These are phyloP conservation scores for Fomitiporia mediterranea DNA, from an alignment of 1,284 basidiomycete species.

Conservation along the genomic window DNA sequence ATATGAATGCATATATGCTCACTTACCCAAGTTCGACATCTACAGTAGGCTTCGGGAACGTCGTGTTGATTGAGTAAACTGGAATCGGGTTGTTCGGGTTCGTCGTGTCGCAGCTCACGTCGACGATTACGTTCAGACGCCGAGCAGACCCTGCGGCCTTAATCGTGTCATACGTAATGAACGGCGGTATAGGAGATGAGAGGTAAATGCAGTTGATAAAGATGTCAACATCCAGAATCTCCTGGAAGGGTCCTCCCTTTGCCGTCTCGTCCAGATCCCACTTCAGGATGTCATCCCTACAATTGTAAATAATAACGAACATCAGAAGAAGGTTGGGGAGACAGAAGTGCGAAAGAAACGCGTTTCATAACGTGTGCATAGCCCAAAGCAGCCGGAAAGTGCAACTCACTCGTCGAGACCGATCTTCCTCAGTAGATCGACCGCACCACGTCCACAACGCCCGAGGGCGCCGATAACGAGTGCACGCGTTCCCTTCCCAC, in stretches of 20 bases:
- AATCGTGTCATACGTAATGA: slow-evolving; percentile 78
- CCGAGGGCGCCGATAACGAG: slow-evolving; percentile 97
- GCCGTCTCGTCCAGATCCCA: slow-evolving; percentile 98
- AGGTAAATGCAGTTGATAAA: slow-evolving; percentile 99
- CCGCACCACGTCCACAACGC: slow-evolving; percentile 93
- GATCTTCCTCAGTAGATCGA: slow-evolving; percentile 92
- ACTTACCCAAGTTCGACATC: slow-evolving; percentile 76
- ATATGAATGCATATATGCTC: slow-evolving; percentile 1
- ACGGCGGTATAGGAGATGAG: slow-evolving; percentile 82
- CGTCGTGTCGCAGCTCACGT: slow-evolving; percentile 99
- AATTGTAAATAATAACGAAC: slow-evolving; percentile 28
- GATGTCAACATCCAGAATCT: slow-evolving; percentile 96
- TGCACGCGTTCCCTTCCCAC: slow-evolving; percentile 75
- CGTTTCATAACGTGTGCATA: background rate
- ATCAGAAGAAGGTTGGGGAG: background rate
- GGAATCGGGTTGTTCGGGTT: slow-evolving; percentile 99
- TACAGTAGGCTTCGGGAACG: slow-evolving; percentile 92
- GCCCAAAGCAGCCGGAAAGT: background rate
- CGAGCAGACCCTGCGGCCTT: slow-evolving; percentile 65
- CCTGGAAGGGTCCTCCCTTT: slow-evolving; percentile 94
- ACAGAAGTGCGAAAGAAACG: too few relatives aligned
- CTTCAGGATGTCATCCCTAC: slow-evolving; percentile 89
- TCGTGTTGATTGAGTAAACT: slow-evolving; percentile 94
- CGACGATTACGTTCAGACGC: slow-evolving; percentile 82
- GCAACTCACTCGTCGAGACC: slow-evolving; percentile 77